phyloP scores from a whole-genome alignment of 2,329 filamentous ascomycete genomes.

The Talaromyces albobiverticillius region DNA sequence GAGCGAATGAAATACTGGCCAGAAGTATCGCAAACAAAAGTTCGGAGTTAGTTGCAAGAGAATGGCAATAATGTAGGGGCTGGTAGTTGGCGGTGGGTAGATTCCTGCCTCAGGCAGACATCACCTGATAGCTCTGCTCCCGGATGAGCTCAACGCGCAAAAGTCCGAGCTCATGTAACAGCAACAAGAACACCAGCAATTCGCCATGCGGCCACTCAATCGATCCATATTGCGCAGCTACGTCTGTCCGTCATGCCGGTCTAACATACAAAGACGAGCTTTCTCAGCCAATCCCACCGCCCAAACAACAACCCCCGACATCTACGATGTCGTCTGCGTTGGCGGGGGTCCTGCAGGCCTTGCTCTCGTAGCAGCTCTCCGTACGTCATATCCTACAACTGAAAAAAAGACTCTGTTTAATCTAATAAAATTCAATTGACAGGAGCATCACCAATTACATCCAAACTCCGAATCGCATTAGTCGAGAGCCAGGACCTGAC shows the following conservation, averaged over 20 bases:
- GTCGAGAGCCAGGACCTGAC: constrained; percentile 84
- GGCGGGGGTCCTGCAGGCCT: constrained; percentile 87
- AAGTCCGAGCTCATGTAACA: too few species aligned
- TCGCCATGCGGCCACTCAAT: constrained; percentile 32
- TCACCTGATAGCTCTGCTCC: too few species aligned
- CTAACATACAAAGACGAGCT: constrained; percentile 25
- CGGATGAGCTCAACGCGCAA: too few species aligned
- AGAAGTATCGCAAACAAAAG: too few species aligned
- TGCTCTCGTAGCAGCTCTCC: constrained; percentile 73
- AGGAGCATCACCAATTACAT: constrained; percentile 75
- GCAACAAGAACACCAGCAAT: not conserved
- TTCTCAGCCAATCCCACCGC: constrained; percentile 35
- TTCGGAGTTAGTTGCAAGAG: too few species aligned
- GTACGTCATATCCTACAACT: constrained; percentile 47
- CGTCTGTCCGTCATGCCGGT: constrained; percentile 39
- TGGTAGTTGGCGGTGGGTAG: too few species aligned
- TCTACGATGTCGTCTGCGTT: constrained; percentile 91
- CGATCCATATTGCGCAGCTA: constrained; percentile 35
- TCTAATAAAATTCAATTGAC: constrained; percentile 11
- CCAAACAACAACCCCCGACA: constrained; percentile 54
- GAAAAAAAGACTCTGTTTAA: not conserved
- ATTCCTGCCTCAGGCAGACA: too few species aligned
- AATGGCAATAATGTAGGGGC: too few species aligned
- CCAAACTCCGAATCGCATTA: constrained; percentile 77
- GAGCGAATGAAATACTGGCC: too few species aligned